Evolutionary conservation across 805 yeast species (phyloP), one percentile per base, ranked within the genome.

Genomic region (Suhomyces kilbournensis): DNA sequence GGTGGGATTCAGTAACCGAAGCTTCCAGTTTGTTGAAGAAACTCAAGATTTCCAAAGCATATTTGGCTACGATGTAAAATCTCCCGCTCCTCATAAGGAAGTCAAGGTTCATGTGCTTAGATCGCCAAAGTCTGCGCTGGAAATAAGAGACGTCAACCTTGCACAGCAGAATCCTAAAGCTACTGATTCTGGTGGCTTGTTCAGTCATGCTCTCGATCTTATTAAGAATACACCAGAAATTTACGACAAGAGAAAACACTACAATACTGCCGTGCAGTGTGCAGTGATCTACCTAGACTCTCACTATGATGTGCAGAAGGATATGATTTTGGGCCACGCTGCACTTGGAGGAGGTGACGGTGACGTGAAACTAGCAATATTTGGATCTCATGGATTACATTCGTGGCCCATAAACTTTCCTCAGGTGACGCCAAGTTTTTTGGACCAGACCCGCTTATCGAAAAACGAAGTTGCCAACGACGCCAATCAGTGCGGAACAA

Each of bases 331-430:
- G 35, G 90, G 90, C 2, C 98, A 94, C 70, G 97, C 97, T 2
- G 98, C 98, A 0, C 71, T 93, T 15, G 98, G 98, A 45, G 98
- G 98, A 26, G 94, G 94, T 10, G 78, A 79, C 23, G 85, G 78
- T 42, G 74, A 82, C 43, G 73, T 90, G 43, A 84, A 84, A 56
- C 70, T 94, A 50, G 98, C 96, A 1, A 90, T 94, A 8, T 93
- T 92, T 69, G 99, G 99, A 5, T 85, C 96, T 6, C 98, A 94
- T 63, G 94, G 96, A 0, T 59, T 90, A 10, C 92, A 88, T 66
- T 82, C 96, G 1, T 94, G 96, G 96, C 98, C 99, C n/a, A 68
- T 79, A n/a, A 80, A 79, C 52, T 75, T 90, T 55, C 94, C 90
- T 53, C 85, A 84, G 38, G 67, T 94, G 3, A 80, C 80, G 4